These are phyloP conservation scores for Aspergillus homomorphus DNA, from an alignment of 495 filamentous ascomycete species.

Conservation along the genomic window DNA sequence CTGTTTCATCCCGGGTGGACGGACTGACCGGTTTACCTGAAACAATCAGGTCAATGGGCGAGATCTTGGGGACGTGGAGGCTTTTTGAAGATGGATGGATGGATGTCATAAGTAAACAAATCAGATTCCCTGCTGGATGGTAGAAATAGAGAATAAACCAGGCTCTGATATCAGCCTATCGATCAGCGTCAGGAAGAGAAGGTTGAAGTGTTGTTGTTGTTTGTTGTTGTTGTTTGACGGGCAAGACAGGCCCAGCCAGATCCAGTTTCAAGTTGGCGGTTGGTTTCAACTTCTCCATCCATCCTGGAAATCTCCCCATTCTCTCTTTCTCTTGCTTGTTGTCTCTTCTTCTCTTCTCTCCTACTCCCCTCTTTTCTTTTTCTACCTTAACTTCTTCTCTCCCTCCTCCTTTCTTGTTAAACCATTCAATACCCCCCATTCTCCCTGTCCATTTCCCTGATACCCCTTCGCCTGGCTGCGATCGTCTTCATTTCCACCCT, in stretches of 20 bases:
- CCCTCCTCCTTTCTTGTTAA: conserved; percentile 1
- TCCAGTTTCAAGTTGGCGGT: neutral
- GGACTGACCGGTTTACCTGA: neutral
- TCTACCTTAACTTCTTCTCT: conserved; percentile 1
- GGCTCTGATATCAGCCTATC: too few relatives aligned
- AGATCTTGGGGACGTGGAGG: neutral
- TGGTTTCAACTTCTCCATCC: neutral
- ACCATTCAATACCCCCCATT: neutral
- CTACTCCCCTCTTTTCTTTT: conserved; percentile 8
- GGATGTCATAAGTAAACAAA: neutral
- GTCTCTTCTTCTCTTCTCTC: conserved; percentile 7
- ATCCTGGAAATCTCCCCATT: neutral
- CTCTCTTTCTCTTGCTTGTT: conserved; percentile 6
- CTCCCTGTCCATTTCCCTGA: conserved; percentile 3
- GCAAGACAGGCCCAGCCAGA: neutral
- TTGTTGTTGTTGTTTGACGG: too few relatives aligned
- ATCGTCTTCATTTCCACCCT: neutral
- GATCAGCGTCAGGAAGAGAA: too few relatives aligned
- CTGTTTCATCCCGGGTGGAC: neutral
- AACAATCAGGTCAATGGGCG: neutral
- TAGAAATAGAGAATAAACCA: too few relatives aligned
- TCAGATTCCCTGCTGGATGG: too few relatives aligned
- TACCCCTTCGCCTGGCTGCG: conserved; percentile 4
- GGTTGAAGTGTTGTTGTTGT: too few relatives aligned
- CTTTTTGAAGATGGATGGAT: too few relatives aligned